These are phyloP conservation scores for Pythium utonaiense DNA, from an alignment of 352 stramenopile genomes.

Conservation along the genomic window DNA sequence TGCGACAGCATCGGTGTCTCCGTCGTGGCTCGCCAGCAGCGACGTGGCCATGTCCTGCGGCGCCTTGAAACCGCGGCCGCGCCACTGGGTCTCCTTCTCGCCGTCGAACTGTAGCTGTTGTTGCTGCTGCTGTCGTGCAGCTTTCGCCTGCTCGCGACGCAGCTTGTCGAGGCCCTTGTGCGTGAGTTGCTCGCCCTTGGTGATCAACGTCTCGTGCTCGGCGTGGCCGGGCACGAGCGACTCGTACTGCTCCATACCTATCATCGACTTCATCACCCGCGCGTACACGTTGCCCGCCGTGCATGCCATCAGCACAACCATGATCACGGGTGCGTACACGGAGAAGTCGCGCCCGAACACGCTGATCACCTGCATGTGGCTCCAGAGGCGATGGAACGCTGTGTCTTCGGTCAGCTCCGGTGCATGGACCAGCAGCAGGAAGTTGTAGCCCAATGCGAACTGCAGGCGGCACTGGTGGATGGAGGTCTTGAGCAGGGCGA, in stretches of 20 bases:
- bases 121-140: neutral
- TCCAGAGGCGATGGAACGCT: conserved; percentile 54
- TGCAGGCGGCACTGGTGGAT: conserved; percentile 67
- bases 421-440: conserved; percentile 50
- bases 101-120: neutral
- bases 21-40: conserved; percentile 2
- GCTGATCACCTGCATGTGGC: conserved; percentile 52
- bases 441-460: conserved; percentile 68
- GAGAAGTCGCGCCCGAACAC: conserved; percentile 52
- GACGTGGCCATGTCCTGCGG: conserved; percentile 13
- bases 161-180: conserved; percentile 46
- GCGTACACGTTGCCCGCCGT: conserved; percentile 53
- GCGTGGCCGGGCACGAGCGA: conserved; percentile 36
- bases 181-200: conserved; percentile 46
- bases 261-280: conserved; percentile 34
- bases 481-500: conserved; percentile 55
- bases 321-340: conserved; percentile 50
- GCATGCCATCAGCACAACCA: conserved; percentile 48
- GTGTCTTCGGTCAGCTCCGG: conserved; percentile 34
- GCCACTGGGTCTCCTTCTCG: conserved; percentile 12
- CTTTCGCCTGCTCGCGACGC: conserved; percentile 4
- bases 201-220: conserved; percentile 38
- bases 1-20: conserved; percentile 7
- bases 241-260: conserved; percentile 74
- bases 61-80: conserved; percentile 9